Evolutionary conservation across 139 green algal genomes (phyloP), one percentile per base, ranked within the genome.

Genomic region (Limnomonas spitsbergensis): DNA sequence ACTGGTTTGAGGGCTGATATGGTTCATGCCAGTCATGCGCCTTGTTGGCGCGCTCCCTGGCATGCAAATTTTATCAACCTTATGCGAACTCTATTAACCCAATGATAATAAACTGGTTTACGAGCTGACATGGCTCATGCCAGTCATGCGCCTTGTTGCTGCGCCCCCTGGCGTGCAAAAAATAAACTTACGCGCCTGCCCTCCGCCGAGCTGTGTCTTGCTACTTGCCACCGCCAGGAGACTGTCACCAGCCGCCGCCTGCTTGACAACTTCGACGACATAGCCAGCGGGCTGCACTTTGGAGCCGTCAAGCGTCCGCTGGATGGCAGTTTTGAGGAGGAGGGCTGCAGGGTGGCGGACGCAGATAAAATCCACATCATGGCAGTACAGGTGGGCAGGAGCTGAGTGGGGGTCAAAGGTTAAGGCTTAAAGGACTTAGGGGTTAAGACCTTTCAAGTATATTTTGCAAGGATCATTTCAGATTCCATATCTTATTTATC

Each of bases 241-340:
- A 75, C 40, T 9, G 42, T 78, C 3, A 85, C 76, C 39, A 85
- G 80, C 40, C 68, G 80, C 26, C 80, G 80, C 24, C 69, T 85
- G 75, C 75, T 85, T 36, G 75, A 81, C 37, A 85, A 75, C 75
- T 85, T 85, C 42, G 20, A 40, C 7, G 80, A 85, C 39, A 78
- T 85, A 38, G 80, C 80, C 14, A 37, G 47, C 1, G 26, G 37
- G 32, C 38, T 40, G 31, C 38, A 75, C 6, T 35, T 85, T 4
- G 2, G 32, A 0, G 68, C 42, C 0, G 42, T 81, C 6, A 85
- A 81, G 80, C 66, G 53, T 29, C 74, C 75, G 2, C 37, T 85
- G 80, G 69, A 81, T 14, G 80, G 79, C 4, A 14, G 52, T 1
- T 78, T 85, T 73, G 80, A 85, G 39, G 56, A 38, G 2, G 80